phyloP scores from a whole-genome alignment of 1,284 basidiomycete genomes.

The Pyrrhoderma noxium region DNA sequence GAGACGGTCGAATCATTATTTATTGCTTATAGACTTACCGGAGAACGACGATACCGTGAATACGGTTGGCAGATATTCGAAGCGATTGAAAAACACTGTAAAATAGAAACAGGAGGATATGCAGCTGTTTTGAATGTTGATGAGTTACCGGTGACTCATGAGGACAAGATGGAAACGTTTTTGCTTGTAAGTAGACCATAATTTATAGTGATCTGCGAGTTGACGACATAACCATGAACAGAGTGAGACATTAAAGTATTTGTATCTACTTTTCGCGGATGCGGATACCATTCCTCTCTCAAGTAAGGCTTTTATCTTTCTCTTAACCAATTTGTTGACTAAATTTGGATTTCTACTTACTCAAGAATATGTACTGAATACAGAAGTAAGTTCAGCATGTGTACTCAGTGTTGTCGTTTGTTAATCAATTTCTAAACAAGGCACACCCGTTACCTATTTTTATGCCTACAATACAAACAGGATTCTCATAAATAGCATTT shows the following conservation, averaged over 20 bases:
- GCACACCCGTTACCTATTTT: conserved; percentile 67
- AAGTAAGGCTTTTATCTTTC: conserved; percentile 40
- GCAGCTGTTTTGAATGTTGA: conserved; percentile 84
- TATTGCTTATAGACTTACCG: conserved; percentile 80
- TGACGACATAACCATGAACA: conserved; percentile 30
- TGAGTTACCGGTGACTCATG: conserved; percentile 52
- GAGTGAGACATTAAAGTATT: conserved; percentile 93
- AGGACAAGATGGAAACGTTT: conserved; percentile 96
- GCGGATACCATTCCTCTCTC: conserved; percentile 63
- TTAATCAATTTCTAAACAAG: conserved; percentile 26
- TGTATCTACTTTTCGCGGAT: conserved; percentile 86
- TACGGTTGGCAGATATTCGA: conserved; percentile 89
- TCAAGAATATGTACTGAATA: conserved; percentile 91
- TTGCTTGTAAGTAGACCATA: conserved; percentile 59
- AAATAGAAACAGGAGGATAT: conserved; percentile 72
- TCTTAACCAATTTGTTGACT: not conserved
- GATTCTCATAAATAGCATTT: conserved; percentile 34
- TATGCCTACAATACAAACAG: conserved; percentile 42
- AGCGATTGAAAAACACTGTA: conserved; percentile 81
- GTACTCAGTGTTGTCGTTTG: conserved; percentile 2
- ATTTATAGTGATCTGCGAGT: too few relatives aligned
- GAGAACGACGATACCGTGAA: conserved; percentile 74
- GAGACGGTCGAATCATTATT: conserved; percentile 95
- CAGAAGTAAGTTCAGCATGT: conserved; percentile 60
- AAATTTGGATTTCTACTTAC: conserved; percentile 2